These are phyloP conservation scores for Aspergillus felis DNA, from an alignment of 2,329 filamentous ascomycete species.

Conservation along the genomic window DNA sequence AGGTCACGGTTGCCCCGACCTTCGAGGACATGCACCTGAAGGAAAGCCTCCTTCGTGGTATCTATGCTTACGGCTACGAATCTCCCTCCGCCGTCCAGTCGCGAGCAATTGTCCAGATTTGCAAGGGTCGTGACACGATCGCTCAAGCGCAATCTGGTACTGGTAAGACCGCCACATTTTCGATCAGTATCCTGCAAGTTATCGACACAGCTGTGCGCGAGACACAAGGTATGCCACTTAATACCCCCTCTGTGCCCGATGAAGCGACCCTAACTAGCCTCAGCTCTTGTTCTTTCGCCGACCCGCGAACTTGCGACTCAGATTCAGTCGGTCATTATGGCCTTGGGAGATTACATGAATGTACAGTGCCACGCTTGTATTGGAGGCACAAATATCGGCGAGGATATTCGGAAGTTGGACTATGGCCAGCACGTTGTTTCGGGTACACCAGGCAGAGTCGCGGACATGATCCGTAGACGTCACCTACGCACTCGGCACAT, in stretches of 20 bases:
- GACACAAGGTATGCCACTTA: slow-evolving; percentile 59
- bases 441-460: slow-evolving; percentile 92
- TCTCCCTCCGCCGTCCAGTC: slow-evolving; percentile 97
- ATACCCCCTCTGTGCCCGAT: neutral
- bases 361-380: slow-evolving; percentile 99
- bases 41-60: slow-evolving; percentile 91
- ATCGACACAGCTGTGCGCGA: slow-evolving; percentile 91
- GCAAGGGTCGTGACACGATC: slow-evolving; percentile 98
- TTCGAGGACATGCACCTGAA: slow-evolving; percentile 97
- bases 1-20: slow-evolving; percentile 87
- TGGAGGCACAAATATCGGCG: slow-evolving; percentile 93
- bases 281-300: slow-evolving; percentile 86
- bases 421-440: slow-evolving; percentile 98
- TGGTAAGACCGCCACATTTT: slow-evolving; percentile 94
- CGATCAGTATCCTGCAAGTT: slow-evolving; percentile 92
- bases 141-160: slow-evolving; percentile 96
- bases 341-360: slow-evolving; percentile 99
- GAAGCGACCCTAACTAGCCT: neutral
- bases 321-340: slow-evolving; percentile 98
- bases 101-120: slow-evolving; percentile 96
- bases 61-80: slow-evolving; percentile 98
- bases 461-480: slow-evolving; percentile 75
- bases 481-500: slow-evolving; percentile 70
- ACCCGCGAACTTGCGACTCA: slow-evolving; percentile 96
- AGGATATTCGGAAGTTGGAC: slow-evolving; percentile 96